Conservation (phyloP, 352 stramenopile species). For the Phytophthora sansomeana region DNA sequence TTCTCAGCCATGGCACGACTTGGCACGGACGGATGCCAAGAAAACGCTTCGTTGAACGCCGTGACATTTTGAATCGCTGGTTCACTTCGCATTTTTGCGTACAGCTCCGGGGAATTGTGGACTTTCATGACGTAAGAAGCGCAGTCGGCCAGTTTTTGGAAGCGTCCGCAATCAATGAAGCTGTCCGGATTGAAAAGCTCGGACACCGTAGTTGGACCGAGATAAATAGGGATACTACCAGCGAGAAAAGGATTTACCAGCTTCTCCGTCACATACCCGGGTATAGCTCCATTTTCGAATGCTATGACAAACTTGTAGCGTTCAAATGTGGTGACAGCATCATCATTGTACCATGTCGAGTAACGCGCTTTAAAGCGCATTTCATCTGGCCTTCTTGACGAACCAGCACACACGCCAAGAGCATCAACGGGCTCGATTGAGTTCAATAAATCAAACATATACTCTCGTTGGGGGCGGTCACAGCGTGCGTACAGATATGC, state of each 20-base stretch:
- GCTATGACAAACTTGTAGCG: slow-evolving; percentile 72
- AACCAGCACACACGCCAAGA: slow-evolving; percentile 48
- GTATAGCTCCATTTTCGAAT: slow-evolving; percentile 61
- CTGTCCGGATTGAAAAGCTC: slow-evolving; percentile 56
- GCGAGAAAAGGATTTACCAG: slow-evolving; percentile 68
- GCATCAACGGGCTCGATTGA: slow-evolving; percentile 55
- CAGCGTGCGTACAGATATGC: slow-evolving; percentile 64
- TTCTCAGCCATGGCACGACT: slow-evolving; percentile 10
- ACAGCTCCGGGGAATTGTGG: slow-evolving; percentile 43
- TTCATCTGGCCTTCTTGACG: slow-evolving; percentile 6
- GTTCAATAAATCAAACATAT: slow-evolving; percentile 63
- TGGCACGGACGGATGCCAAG: slow-evolving; percentile 51
- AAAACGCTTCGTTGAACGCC: slow-evolving; percentile 46
- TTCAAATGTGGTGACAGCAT: slow-evolving; percentile 43
- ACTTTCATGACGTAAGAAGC: slow-evolving; percentile 47
- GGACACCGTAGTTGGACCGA: slow-evolving; percentile 44
- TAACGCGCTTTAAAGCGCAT: slow-evolving; percentile 8
- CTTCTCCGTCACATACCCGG: slow-evolving; percentile 76
- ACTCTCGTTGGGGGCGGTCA: slow-evolving; percentile 54
- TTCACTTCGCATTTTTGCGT: slow-evolving; percentile 39
- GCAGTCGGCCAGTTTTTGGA: slow-evolving; percentile 48
- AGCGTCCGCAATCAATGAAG: slow-evolving; percentile 63
- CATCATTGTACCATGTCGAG: slow-evolving; percentile 46
- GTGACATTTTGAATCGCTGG: slow-evolving; percentile 42
- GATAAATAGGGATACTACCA: slow-evolving; percentile 65